A percentile compares a stretch with the other conserved stretches of the same genome.
These are phyloP conservation scores for Phytophthora tubulina DNA, from an alignment of 352 stramenopile genomes.

Conservation along the genomic window DNA sequence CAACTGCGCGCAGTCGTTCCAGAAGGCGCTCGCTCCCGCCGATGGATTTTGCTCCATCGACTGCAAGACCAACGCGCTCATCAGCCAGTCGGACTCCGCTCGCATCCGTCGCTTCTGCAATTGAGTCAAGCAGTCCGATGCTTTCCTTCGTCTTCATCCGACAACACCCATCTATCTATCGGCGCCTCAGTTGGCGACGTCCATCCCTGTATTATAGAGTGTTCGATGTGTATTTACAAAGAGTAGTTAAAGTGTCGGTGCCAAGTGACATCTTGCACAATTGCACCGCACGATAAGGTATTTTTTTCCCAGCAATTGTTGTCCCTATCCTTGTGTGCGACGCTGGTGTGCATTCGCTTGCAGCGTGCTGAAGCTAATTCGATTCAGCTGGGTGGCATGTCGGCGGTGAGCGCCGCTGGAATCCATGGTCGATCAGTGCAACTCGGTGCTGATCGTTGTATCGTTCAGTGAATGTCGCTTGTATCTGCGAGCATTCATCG, in stretches of 20 bases:
- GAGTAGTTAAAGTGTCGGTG: constrained; percentile 38
- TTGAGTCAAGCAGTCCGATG: constrained; percentile 26
- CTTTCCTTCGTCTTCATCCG: constrained; percentile 2
- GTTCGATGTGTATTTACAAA: constrained; percentile 44
- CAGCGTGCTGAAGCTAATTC: no score
- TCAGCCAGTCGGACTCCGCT: constrained; percentile 78
- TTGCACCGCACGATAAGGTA: constrained; percentile 42
- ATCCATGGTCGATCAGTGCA: constrained; percentile 15
- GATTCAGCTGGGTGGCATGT: neutral
- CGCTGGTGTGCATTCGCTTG: neutral
- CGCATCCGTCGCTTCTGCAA: constrained; percentile 66
- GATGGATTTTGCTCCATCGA: constrained; percentile 89
- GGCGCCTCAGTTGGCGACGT: constrained; percentile 17
- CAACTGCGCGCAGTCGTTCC: constrained; percentile 82
- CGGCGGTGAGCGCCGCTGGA: neutral
- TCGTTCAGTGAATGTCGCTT: neutral
- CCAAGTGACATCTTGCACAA: constrained; percentile 26
- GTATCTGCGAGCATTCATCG: constrained; percentile 18
- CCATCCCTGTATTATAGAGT: constrained; percentile 47
- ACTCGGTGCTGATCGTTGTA: constrained; percentile 18
- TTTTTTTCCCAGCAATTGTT: constrained; percentile 28
- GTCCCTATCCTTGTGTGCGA: neutral
- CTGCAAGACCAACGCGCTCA: constrained; percentile 87
- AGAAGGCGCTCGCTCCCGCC: constrained; percentile 65
- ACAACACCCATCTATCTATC: constrained; percentile 47